A percentile compares a stretch with the other conserved stretches of the same genome.
phyloP scores from a whole-genome alignment of 2,329 filamentous ascomycete genomes.

The Sporothrix curviconia region DNA sequence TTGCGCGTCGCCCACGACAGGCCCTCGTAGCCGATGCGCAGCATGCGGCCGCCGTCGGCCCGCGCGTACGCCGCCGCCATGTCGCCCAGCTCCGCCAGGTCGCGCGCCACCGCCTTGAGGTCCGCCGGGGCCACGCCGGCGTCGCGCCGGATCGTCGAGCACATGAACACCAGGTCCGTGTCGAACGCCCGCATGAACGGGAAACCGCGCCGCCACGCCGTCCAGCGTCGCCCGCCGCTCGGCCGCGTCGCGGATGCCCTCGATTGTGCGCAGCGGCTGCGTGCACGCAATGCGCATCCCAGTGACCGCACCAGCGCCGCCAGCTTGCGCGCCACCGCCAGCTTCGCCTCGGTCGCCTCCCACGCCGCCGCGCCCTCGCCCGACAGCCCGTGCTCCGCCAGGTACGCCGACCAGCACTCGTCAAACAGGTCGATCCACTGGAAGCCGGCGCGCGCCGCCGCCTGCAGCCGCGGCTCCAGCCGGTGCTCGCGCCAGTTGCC shows the following conservation, averaged over 20 bases:
- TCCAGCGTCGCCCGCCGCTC: not conserved
- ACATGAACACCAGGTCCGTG: not conserved
- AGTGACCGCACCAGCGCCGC: not conserved
- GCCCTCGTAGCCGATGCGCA: not conserved
- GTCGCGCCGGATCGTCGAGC: not conserved
- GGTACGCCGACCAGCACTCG: slow-evolving; percentile 1
- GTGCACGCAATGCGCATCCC: slow-evolving; percentile 1
- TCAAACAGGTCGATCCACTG: slow-evolving; percentile 1
- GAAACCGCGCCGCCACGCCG: not conserved
- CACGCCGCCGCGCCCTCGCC: not conserved
- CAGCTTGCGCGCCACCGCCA: not conserved
- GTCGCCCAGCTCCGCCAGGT: slow-evolving; percentile 1
- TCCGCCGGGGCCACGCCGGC: not conserved
- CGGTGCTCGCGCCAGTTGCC: not conserved
- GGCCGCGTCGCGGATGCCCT: not conserved
- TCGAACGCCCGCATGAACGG: not conserved
- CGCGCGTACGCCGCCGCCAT: not conserved
- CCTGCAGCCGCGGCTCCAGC: not conserved
- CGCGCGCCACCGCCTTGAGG: not conserved
- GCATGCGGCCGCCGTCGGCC: not conserved
- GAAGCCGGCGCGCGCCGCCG: not conserved
- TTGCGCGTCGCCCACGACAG: slow-evolving; percentile 3
- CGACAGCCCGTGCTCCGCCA: not conserved
- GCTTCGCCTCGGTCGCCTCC: not conserved
- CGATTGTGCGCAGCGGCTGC: not conserved